Evolutionary conservation across 2,329 filamentous ascomycete genomes (phyloP), one percentile per base, ranked within the genome.

Genomic region (Sporothrix pseudoabietina): DNA sequence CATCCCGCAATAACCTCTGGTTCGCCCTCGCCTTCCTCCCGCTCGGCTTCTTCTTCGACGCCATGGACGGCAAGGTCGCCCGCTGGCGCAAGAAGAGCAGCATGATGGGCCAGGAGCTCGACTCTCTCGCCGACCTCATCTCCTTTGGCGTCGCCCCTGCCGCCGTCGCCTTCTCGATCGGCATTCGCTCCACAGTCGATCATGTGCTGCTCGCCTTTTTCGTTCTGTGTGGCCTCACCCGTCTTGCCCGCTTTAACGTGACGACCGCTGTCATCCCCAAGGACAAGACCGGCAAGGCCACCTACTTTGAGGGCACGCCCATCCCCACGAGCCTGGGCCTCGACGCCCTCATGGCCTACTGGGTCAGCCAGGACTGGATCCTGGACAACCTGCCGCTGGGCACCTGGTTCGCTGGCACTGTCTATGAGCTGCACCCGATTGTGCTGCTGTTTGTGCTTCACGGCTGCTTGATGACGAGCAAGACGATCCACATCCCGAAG

Each of bases 61-160:
- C 97, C 80, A 94, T 98, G 87, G 96, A 99, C 82, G 96, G 96
- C 80, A 96, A 94, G 81, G 94, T 99, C 72, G 96, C 96, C 76
- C 88, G 96, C 77, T 98, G 96, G 96, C 90, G 96, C 81, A 92
- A 94, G 84, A 99, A 98, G 90, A 96, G 93, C 79, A 97, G 93
- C 78, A 86, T 99, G 80, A 98, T 99, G 95, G 96, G 96, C 14
- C 95, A 98, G 82, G 96, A 99, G 83, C 85, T 99, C 72, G 96
- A 99, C 82, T 98, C 95, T 7, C 87, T 99, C 66, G 96, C 96
- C 72, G 96, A 99, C 81, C 82, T 99, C 86, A 93, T 99, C 79
- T 98, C 96, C 19, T 99, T 99, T 80, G 96, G 96, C 77, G 91
- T 98, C 70, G 90, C 94, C 63, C 95, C 96, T 41, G 94, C 96